Evolutionary conservation across 768 basidiomycete genomes (phyloP), one percentile per base, ranked within the genome.

Genomic region (Tylopilus plumbeoviolaceoides): DNA sequence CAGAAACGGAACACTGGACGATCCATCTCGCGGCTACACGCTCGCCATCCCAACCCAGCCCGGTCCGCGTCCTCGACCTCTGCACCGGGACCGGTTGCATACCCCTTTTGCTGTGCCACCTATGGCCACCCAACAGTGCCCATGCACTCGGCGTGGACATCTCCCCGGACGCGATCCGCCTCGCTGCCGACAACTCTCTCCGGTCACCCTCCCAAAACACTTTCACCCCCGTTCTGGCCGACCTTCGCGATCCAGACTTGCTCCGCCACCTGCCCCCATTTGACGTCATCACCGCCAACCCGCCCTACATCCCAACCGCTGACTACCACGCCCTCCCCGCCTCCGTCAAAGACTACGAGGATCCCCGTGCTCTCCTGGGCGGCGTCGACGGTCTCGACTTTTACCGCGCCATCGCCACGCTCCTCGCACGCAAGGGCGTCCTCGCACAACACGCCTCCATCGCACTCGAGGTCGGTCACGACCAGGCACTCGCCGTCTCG

Each of bases 41-140:
- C 47, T 55, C 68, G 3, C 75, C 76, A 8, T 64, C 69, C 44
- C 35, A 5, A 18, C 41, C 6, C 50, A 36, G 55, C 7, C 71
- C 72, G 0, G 25, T 77, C 15, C 73, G 72, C 28, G 69, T 95
- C 25, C 75, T 98, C 30, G 95, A 99, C 72, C 81, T 98, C 42
- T 93, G 95, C 67, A 95, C 94, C 6, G 95, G 95, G 43, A 82
- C 91, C 0, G 95, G 89, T 14, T 94, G 93, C 67, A 94, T 98
- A 47, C 89, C 93, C 2, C 79, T 97, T 39, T 75, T 91, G n/a
- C 75, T 98, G 17, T 84, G 84, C 62, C 78, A 84, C 58, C 70
- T 83, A 44, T 81, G 82, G 71, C 80, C 83, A 15, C 68, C 74
- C 42, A 82, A 80, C 45, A 77, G 73, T 56, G 59, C 82, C 43